Base-by-base conservation (phyloP, 306 rosid genomes). In the Sesbania bispinosa region DNA sequence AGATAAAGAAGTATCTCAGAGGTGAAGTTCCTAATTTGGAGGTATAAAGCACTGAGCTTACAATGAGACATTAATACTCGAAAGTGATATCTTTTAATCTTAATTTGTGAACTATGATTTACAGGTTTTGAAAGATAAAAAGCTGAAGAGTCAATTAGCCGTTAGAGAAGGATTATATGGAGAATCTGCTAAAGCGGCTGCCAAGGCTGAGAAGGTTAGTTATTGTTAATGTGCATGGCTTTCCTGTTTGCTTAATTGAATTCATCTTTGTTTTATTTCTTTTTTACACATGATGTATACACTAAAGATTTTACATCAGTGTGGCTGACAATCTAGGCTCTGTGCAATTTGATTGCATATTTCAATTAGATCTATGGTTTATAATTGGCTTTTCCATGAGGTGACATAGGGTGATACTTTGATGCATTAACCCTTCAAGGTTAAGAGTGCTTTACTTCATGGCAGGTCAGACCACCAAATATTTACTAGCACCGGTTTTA, bases 151-250 rank as follows among this genome's bases (percentile, higher is more conserved):
- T 53, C 94, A 90, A 75, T 88, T 94, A 59, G 46, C 88, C 71
- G 73, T 46, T 27, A 80, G 83, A 60, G 98, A 94, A 74, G 65
- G 47, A 2, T 82, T 88, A 69, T 74, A 81, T 85, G 87, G 82
- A 13, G 78, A 83, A 73, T 82, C 92, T 18, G 98, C 97, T 7
- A 80, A 86, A 64, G 89, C 81, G 60, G 97, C 97, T 52, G 96
- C 96, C 38, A 80, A 83, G 77, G 82, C 82, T 0, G 98, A 94
- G 66, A 89, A 94, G 88, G 98, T 94, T 52, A 47, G 53, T 76
- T 54, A n/a, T 61, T 62, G 10, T 3, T 27, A 18, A 41, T 66
- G 36, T n/a, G n/a, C n/a, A n/a, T 33, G 43, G 39, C 10, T 20
- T 47, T 78, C 9, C 14, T 36, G 5, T 55, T 62, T 59, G 20